phyloP scores from a whole-genome alignment of 192 early-diverging fungal genomes.

The Entomortierella lignicola region DNA sequence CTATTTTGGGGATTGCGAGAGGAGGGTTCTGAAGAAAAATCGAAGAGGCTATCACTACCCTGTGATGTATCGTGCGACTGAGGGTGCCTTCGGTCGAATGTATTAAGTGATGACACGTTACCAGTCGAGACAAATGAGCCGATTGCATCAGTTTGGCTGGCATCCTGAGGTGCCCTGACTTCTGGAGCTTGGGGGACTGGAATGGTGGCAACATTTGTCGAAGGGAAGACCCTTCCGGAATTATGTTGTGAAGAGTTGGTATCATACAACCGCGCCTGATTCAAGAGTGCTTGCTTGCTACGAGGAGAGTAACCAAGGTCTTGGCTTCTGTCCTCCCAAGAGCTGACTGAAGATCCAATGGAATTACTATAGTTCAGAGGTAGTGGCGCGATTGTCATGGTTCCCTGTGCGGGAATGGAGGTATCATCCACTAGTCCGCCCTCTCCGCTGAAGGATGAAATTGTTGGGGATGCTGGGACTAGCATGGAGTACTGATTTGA shows the following conservation, averaged over 20 bases:
- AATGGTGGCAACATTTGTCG: constrained; percentile 21
- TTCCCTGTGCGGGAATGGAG: constrained; percentile 12
- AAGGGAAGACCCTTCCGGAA: neutral
- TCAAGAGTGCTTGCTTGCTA: constrained; percentile 8
- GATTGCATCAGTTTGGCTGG: constrained; percentile 3
- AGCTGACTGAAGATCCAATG: neutral
- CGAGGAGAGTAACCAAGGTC: constrained; percentile 26
- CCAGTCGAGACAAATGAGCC: constrained; percentile 9
- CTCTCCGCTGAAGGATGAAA: neutral
- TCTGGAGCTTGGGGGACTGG: neutral
- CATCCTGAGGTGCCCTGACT: constrained; percentile 38
- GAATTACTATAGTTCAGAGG: neutral
- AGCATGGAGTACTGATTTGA: constrained; percentile 18
- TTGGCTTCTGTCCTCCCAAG: constrained; percentile 6
- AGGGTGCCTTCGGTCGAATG: constrained; percentile 36
- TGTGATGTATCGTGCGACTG: constrained; percentile 11
- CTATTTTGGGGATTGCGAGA: constrained; percentile 11
- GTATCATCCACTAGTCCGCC: constrained; percentile 14
- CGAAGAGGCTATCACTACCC: constrained; percentile 13
- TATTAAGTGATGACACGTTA: constrained; percentile 31
- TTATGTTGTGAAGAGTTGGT: neutral
- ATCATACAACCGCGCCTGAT: constrained; percentile 8
- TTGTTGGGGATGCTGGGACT: constrained; percentile 15
- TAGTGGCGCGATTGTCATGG: constrained; percentile 8
- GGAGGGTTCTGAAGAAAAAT: neutral